Evolutionary conservation across 2,329 filamentous ascomycete genomes (phyloP).

Genomic region (Clonostachys rosea): DNA sequence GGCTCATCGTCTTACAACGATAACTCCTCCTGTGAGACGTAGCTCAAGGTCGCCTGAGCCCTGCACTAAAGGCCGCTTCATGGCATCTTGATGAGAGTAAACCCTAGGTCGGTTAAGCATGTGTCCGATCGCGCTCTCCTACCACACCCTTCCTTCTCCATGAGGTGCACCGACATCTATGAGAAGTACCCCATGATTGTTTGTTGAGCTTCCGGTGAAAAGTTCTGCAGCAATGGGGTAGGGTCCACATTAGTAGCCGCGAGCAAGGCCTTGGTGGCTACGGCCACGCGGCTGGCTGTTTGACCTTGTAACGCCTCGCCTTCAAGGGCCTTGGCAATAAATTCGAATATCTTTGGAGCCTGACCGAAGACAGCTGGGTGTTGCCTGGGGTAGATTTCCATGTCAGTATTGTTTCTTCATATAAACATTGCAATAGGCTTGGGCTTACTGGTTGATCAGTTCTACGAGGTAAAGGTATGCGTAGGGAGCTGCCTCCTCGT

Average conservation of each 20-base stretch:
- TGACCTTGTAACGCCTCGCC: slow-evolving; percentile 85
- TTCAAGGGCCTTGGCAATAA: slow-evolving; percentile 84
- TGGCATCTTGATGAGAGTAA: no score
- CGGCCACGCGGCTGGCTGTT: slow-evolving; percentile 71
- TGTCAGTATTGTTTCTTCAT: not conserved
- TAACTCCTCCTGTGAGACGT: no score
- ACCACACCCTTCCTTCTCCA: no score
- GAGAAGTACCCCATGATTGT: slow-evolving; percentile 73
- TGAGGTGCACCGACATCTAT: not conserved
- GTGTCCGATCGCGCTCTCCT: no score
- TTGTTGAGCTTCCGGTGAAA: slow-evolving; percentile 76
- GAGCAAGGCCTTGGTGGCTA: slow-evolving; percentile 73
- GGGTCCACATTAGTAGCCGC: slow-evolving; percentile 70
- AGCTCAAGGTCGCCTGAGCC: no score
- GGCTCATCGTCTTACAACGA: no score
- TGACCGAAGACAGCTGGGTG: slow-evolving; percentile 76
- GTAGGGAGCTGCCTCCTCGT: slow-evolving; percentile 95
- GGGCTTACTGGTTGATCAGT: slow-evolving; percentile 87
- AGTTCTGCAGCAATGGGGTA: slow-evolving; percentile 67
- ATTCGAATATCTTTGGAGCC: slow-evolving; percentile 76
- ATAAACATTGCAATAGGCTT: not conserved
- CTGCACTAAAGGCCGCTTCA: no score
- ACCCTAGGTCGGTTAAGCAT: no score
- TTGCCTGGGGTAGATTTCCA: slow-evolving; percentile 51
- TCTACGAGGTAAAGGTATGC: slow-evolving; percentile 90